These are phyloP conservation scores for Erodium moschatum DNA, from an alignment of 441 rosid species.

Conservation along the genomic window DNA sequence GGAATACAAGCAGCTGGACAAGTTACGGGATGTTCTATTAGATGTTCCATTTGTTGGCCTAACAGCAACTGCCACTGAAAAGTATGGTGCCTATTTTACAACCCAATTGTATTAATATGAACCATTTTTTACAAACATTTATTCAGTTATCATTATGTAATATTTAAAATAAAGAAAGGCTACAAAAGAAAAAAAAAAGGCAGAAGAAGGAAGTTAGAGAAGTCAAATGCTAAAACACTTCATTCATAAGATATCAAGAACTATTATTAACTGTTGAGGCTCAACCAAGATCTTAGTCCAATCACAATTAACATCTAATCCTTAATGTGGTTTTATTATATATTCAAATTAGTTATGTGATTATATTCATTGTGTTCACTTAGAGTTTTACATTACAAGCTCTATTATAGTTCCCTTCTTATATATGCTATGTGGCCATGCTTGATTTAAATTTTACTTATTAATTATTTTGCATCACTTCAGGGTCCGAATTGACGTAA, in stretches of 20 bases:
- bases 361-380: background rate
- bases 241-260: background rate
- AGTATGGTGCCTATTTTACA: conserved; percentile 21
- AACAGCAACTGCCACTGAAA: conserved; percentile 48
- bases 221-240: background rate
- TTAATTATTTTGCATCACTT: conserved; percentile 10
- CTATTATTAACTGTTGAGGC: background rate
- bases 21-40: conserved; percentile 30
- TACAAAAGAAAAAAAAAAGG: background rate
- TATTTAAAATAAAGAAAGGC: background rate
- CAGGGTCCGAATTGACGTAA: conserved; percentile 40
- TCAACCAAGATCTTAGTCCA: background rate
- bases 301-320: background rate
- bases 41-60: conserved; percentile 44
- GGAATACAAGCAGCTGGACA: conserved; percentile 40
- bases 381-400: background rate
- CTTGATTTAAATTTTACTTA: background rate
- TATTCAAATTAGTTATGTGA: conserved; percentile 4
- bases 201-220: background rate
- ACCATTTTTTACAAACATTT: background rate
- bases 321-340: background rate
- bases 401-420: background rate
- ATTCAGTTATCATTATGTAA: background rate
- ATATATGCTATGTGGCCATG: background rate
- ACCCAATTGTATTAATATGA: background rate